Base-by-base conservation (phyloP, 495 filamentous ascomycete species). In the Coniosporium apollinis region DNA sequence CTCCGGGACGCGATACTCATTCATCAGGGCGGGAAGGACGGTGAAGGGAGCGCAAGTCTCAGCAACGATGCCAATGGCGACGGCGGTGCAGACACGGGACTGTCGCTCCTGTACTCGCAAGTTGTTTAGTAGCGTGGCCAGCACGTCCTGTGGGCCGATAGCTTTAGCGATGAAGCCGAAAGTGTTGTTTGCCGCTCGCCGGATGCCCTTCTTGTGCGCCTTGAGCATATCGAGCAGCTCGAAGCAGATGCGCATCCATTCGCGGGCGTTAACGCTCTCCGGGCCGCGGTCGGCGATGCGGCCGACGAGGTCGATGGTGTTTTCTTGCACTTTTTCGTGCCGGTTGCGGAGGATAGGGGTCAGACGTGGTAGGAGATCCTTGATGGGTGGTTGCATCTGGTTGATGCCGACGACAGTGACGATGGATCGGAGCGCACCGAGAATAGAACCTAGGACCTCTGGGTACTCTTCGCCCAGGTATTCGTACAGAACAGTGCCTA, bases 241-340 rank as follows among this genome's bases (percentile, higher is more conserved):
- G 55, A 96, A 99, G 61, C 91, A 96, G 55, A 99, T 99, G 47
- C 91, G 73, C 91, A 99, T 96, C 91, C 91, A 96, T 56, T 99
- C 91, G 51, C 89, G 74, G 11, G 91, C 86, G 50, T 91, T 92
- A 49, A 99, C 91, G 34, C 74, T 82, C 51, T 96, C 87, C 6
- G 91, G 83, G 9, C 89, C 91, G 45, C 91, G 80, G 55, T 99
- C 91, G 26, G 91, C 91, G 47, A 96, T 96, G 66, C 91, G 89
- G 44, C 91, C 91, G 29, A 99, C 89, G 3, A 99, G 67, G 52
- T 99, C 91, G 48, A 99, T 96, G n/a, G 89, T 94, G 58, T 99
- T 99, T 47, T 99, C 91, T 55, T 99, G 91, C 26, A 99, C 91
- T 58, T 99, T 99, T 55, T 99, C 91, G 65, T 99, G 91, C 31